Base-by-base conservation (phyloP, 148 eudicot genomes). In the Heliamphora exappendiculata region DNA sequence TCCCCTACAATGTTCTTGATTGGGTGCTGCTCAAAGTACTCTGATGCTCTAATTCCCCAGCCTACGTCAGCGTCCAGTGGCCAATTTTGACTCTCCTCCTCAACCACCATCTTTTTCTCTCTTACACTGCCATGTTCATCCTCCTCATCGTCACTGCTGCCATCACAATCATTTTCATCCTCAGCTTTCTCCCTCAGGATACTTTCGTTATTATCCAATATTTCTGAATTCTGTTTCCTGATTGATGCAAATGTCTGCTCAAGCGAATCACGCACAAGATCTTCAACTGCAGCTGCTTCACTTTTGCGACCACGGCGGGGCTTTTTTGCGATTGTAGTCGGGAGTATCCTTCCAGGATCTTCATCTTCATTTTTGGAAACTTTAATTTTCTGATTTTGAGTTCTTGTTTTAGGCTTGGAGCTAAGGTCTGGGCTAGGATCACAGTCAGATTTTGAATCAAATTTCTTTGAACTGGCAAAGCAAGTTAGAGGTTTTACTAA, bases 51-150 rank as follows among this genome's bases (percentile, higher is more conserved):
- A 59, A 83, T 88, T 75, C 99, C 99, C 99, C 99, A 95, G 45
- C 97, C 99, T 13, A 95, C 86, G 75, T 95, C 97, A 33, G 98
- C 91, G 84, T 95, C 99, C 65, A 88, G 78, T 10, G 99, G 99
- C 99, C 97, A 95, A 83, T 83, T 77, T 3, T 87, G 86, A 82
- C 87, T 85, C 68, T 95, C 98, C 60, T 71, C 77, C 72, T 44
- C 51, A 78, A 63, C 45, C 53, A 76, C 64, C 74, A 47, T 68
- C 75, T 57, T 71, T 79, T 41, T 68, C 62, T 85, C 45, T 72
- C 76, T 28, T 70, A 88, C 84, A 20, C 67, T 82, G 80, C 70
- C 78, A 66, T 33, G 80, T 78, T 80, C 85, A 82, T 76, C 80
- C 28, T 68, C 78, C 19, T 37, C 66, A 3, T 55, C 87, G 31